A percentile compares a stretch with the other conserved stretches of the same genome.
phyloP scores from a whole-genome alignment of 441 rosid species.

The Arabidopsis lyrata region DNA sequence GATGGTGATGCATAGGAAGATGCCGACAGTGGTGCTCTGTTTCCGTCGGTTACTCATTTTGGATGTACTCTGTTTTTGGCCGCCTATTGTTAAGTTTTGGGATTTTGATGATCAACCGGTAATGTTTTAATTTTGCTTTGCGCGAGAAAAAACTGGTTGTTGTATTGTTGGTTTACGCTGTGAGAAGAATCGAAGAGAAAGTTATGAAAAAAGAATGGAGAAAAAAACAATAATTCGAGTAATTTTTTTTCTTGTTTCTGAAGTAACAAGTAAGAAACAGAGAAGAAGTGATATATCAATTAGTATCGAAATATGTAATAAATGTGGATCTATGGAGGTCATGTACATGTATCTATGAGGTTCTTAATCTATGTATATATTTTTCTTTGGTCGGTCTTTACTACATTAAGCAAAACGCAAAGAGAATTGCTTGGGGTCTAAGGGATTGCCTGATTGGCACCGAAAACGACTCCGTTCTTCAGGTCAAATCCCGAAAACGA shows the following conservation, averaged over 20 bases:
- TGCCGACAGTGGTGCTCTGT: conserved; percentile 8
- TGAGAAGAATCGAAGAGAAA: neutral
- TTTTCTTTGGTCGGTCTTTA: conserved; percentile 35
- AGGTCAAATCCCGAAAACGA: conserved; percentile 24
- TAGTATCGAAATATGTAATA: no score
- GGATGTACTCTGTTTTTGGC: conserved; percentile 5
- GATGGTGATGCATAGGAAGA: conserved; percentile 15
- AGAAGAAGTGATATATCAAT: neutral
- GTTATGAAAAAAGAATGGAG: neutral
- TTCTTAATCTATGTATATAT: neutral
- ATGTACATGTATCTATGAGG: neutral
- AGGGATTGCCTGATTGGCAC: conserved; percentile 34
- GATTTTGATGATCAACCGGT: no score
- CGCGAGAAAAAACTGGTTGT: no score
- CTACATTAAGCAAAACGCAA: conserved; percentile 20
- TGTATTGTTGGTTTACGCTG: no score
- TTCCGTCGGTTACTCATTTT: conserved; percentile 34
- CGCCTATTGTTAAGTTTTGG: neutral
- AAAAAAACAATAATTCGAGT: no score
- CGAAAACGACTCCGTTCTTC: conserved; percentile 20
- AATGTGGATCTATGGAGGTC: conserved; percentile 33
- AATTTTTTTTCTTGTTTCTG: neutral
- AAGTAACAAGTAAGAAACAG: neutral
- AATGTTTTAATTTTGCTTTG: no score
- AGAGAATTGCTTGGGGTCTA: conserved; percentile 36